phyloP scores from a whole-genome alignment of 768 basidiomycete species.

The Sporobolomyces roseus region DNA sequence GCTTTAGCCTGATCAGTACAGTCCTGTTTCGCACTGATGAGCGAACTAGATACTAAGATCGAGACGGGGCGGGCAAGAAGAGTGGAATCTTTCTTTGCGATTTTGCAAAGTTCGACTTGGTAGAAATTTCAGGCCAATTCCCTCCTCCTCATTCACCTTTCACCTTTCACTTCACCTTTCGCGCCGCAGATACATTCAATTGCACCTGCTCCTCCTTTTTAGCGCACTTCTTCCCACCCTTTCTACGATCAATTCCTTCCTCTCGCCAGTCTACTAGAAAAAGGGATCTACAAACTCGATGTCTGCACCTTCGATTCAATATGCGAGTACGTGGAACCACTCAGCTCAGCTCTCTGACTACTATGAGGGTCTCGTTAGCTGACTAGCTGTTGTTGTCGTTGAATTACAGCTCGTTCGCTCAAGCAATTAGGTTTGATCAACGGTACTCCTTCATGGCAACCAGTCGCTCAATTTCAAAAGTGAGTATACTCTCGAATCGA shows the following conservation, averaged over 20 bases:
- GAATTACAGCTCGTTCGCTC: constrained; percentile 63
- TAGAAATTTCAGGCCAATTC: neutral
- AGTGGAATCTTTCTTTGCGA: no score
- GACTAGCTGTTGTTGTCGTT: constrained; percentile 3
- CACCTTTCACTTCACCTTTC: neutral
- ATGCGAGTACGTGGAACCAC: constrained; percentile 21
- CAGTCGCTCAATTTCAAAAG: constrained; percentile 58
- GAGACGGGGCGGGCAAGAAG: no score
- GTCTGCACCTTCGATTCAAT: constrained; percentile 29
- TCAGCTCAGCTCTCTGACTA: neutral
- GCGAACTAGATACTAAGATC: no score
- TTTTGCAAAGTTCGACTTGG: no score
- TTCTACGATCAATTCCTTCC: no score
- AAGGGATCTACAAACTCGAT: neutral
- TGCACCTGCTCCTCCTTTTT: no score
- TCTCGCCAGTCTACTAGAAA: no score
- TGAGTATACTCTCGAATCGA: constrained; percentile 39
- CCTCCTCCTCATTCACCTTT: no score
- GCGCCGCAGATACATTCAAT: no score
- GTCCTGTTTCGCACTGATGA: no score
- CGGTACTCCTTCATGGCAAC: constrained; percentile 70
- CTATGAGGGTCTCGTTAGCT: neutral
- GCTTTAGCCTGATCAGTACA: no score
- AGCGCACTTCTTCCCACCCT: no score
- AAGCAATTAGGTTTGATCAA: constrained; percentile 82